Percentiles rank a stretch among this genome's conserved stretches.
These are phyloP conservation scores for Tetragonia tetragonoides DNA, from an alignment of 148 eudicot species.

Conservation along the genomic window DNA sequence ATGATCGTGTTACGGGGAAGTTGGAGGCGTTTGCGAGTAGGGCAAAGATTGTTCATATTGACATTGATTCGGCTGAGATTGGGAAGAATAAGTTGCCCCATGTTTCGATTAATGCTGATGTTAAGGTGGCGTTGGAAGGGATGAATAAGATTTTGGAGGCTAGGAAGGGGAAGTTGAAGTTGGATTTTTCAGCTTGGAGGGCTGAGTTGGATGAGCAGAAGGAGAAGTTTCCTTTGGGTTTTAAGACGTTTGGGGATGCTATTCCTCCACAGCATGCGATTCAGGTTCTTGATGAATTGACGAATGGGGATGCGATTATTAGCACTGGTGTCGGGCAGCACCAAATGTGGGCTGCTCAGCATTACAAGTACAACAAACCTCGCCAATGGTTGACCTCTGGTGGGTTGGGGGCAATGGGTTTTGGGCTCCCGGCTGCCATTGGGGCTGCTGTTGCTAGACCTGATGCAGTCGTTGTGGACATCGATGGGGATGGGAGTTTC, in stretches of 20 bases:
- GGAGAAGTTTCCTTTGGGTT: slow-evolving; percentile 51
- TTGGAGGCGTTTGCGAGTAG: slow-evolving; percentile 86
- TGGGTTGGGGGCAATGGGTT: slow-evolving; percentile 91
- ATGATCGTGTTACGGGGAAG: slow-evolving; percentile 88
- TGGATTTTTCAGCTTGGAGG: slow-evolving; percentile 67
- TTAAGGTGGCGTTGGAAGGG: slow-evolving; percentile 61
- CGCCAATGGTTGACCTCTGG: slow-evolving; percentile 86
- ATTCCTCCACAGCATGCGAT: slow-evolving; percentile 87
- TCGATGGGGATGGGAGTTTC: slow-evolving; percentile 89
- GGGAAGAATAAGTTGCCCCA: slow-evolving; percentile 96
- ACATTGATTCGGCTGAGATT: slow-evolving; percentile 87
- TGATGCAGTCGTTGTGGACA: slow-evolving; percentile 71
- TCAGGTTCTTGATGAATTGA: slow-evolving; percentile 71
- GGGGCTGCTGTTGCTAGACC: slow-evolving; percentile 87
- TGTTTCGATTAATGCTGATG: slow-evolving; percentile 70
- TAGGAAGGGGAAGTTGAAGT: slow-evolving; percentile 26
- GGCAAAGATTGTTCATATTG: slow-evolving; percentile 91
- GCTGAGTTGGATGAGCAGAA: slow-evolving; percentile 59
- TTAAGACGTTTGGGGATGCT: slow-evolving; percentile 80
- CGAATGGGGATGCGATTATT: slow-evolving; percentile 64
- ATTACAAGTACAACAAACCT: slow-evolving; percentile 65
- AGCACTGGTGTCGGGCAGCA: slow-evolving; percentile 89
- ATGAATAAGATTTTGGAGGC: slow-evolving; percentile 48
- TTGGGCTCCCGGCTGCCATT: slow-evolving; percentile 87
- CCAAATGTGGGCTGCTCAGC: slow-evolving; percentile 94